Percentiles rank a stretch among this genome's conserved stretches.
Evolutionary conservation across 2,329 filamentous ascomycete genomes (phyloP).

Genomic region (Stromatinia cepivora): DNA sequence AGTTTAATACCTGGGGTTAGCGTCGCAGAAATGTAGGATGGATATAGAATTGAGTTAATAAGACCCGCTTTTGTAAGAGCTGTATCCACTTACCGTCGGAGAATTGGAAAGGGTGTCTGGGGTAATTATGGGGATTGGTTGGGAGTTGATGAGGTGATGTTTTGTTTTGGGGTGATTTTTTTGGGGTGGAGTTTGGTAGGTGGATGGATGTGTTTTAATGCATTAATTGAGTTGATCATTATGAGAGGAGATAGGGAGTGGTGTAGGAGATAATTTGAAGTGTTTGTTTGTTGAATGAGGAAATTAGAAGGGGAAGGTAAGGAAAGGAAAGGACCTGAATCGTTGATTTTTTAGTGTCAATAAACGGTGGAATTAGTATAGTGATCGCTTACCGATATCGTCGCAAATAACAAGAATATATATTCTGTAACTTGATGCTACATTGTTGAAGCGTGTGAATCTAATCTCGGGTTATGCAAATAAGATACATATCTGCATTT

Average conservation of each 20-base stretch:
- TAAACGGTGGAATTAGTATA: background rate
- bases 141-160: constrained; percentile 6
- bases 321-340: too few relatives aligned
- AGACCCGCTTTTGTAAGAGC: background rate
- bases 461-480: background rate
- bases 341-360: background rate
- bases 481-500: background rate
- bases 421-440: background rate
- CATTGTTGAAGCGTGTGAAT: background rate
- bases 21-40: background rate
- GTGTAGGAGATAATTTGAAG: too few relatives aligned
- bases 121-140: constrained; percentile 13
- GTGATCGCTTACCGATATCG: background rate
- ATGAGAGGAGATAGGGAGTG: too few relatives aligned
- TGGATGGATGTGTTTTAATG: background rate
- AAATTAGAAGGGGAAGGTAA: background rate
- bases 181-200: background rate
- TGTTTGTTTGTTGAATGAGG: background rate
- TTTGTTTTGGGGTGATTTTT: background rate
- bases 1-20: constrained; percentile 2
- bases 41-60: background rate
- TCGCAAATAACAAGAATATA: background rate
- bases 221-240: too few relatives aligned
- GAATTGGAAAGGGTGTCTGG: background rate
- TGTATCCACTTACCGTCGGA: constrained; percentile 6